These are phyloP conservation scores for Oryza rufipogon DNA, from an alignment of 176 grass and related monocot genomes.

Conservation along the genomic window DNA sequence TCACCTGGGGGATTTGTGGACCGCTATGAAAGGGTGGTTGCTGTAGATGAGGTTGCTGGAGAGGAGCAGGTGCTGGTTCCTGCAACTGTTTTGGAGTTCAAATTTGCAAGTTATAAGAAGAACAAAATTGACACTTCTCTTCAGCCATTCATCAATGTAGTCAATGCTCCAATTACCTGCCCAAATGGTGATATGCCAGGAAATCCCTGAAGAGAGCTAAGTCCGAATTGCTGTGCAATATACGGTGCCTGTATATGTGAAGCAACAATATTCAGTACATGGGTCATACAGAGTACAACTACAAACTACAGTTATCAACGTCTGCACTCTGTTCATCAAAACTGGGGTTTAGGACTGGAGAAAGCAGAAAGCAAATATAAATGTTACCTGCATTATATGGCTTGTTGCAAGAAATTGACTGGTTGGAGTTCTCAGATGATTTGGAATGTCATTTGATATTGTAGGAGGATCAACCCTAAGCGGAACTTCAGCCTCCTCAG, in stretches of 20 bases:
- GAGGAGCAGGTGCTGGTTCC: conserved; percentile 51
- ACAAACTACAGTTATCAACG: neutral
- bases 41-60: conserved; percentile 68
- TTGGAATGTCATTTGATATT: conserved; percentile 57
- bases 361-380: conserved; percentile 17
- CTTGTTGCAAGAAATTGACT: conserved; percentile 68
- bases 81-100: conserved; percentile 57
- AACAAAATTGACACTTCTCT: conserved; percentile 11
- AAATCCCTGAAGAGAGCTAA: conserved; percentile 78
- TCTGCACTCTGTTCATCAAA: neutral
- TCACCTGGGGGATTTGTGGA: conserved; percentile 73
- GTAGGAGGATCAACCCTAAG: conserved; percentile 48
- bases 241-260: conserved; percentile 63
- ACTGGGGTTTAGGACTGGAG: neutral
- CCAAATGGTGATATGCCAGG: conserved; percentile 74
- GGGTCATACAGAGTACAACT: neutral
- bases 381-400: conserved; percentile 78
- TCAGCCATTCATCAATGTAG: conserved; percentile 4
- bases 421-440: conserved; percentile 63
- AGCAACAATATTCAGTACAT: conserved; percentile 29
- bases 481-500: conserved; percentile 60
- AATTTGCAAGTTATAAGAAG: conserved; percentile 6
- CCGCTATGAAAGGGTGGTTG: conserved; percentile 66
- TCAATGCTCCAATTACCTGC: conserved; percentile 61
- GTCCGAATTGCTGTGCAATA: conserved; percentile 73